Evolutionary conservation across 2,329 filamentous ascomycete species (phyloP), one percentile per base, ranked within the genome.

Genomic region (Colletotrichum siamense): DNA sequence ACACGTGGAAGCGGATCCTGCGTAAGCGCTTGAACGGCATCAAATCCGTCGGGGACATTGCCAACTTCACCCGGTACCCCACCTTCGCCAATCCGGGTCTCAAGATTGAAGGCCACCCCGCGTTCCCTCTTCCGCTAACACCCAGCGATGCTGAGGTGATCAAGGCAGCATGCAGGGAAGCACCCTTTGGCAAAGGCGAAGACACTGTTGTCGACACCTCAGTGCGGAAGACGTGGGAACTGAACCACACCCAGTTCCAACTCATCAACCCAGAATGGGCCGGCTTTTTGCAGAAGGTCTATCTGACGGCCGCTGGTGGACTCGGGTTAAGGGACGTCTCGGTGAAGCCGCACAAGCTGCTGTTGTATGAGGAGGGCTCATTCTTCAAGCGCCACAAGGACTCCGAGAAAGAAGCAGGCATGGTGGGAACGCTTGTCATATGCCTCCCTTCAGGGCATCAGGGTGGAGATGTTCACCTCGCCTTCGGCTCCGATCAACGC

Each of bases 341-440:
- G 16, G 81, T 82, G 3, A 80, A 86, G 64, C 81, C 83, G 2
- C 85, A 86, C 80, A 89, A 89, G 73, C 77, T 89, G 68, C 77
- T 88, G 3, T 79, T 89, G 1, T 89, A 89, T 78, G 86, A 87
- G 76, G 79, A 86, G 63, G 88, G 87, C 0, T 86, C 87, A 1
- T 86, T 88, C 74, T 88, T 88, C 81, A 87, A 87, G 71, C 79
- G 82, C 0, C 86, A 89, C 71, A 84, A 85, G 69, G 86, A 89
- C 77, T 86, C 83, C 0, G 87, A 89, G 75, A 89, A 88, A 75
- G 81, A 78, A 5, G 82, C 83, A 5, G 84, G 87, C 5, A 88
- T 88, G 86, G 85, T 90, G 66, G 88, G 83, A 3, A 89, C 86
- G 0, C 78, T 90, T 3, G 85, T 87, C 6, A 81, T 90, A 15